Percentiles rank a stretch among this genome's conserved stretches.
phyloP scores from a whole-genome alignment of 2,329 filamentous ascomycete genomes.

The Diplocarpon mali region DNA sequence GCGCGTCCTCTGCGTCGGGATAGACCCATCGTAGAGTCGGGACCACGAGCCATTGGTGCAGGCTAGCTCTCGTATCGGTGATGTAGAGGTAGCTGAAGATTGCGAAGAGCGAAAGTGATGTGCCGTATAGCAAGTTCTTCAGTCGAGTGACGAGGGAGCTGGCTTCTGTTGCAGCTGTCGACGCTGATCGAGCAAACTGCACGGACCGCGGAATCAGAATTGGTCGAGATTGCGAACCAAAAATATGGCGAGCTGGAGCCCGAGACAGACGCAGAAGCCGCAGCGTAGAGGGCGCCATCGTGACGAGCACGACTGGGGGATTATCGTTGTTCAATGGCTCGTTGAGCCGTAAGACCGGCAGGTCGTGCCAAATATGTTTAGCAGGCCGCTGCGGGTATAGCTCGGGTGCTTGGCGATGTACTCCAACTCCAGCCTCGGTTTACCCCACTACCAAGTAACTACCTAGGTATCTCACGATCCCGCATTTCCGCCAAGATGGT shows the following conservation, averaged over 20 bases:
- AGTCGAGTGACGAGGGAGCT: conserved; percentile 32
- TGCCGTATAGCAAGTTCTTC: conserved; percentile 41
- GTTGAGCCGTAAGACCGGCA: no score
- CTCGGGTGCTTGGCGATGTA: neutral
- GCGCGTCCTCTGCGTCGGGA: conserved; percentile 82
- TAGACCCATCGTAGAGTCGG: conserved; percentile 54
- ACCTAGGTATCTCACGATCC: neutral
- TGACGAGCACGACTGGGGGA: neutral
- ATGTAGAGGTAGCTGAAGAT: conserved; percentile 50
- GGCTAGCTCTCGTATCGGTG: conserved; percentile 63
- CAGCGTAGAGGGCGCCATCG: conserved; percentile 15
- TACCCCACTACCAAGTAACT: neutral
- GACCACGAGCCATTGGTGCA: conserved; percentile 58
- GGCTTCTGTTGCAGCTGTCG: conserved; percentile 20
- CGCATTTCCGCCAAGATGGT: conserved; percentile 18
- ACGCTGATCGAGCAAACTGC: conserved; percentile 12
- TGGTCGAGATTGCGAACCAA: conserved; percentile 11
- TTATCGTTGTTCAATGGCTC: neutral
- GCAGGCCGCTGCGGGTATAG: neutral
- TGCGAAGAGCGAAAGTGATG: conserved; percentile 38
- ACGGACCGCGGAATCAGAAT: conserved; percentile 6
- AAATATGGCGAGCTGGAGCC: conserved; percentile 4
- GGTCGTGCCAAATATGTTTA: neutral
- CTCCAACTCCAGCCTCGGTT: no score
- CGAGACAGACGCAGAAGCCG: conserved; percentile 11